Base-by-base conservation (phyloP, 768 basidiomycete genomes). In the Tephrocybe rancida region DNA sequence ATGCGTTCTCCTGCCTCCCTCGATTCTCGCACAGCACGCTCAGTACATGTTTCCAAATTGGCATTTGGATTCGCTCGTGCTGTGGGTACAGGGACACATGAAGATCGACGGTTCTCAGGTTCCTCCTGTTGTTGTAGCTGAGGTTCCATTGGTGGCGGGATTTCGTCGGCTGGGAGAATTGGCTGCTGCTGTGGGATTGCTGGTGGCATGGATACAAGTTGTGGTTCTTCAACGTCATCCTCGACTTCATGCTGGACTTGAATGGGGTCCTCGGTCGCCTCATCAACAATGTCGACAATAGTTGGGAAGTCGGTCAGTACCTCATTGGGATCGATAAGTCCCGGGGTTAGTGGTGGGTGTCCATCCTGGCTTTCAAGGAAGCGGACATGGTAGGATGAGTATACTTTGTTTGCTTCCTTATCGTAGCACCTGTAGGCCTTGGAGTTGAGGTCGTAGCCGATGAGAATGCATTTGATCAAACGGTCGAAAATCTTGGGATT, bases 381-480 rank as follows among this genome's bases (percentile, higher is more conserved):
- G 8, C 44, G 19, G n/a, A 68, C 62, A 43, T 69, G 61, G 45
- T 59, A 67, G 0, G 64, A 63, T 4, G 50, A 56, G 37, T 66
- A 46, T 16, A 67, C 44, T 1, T 53, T 58, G 9, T 48, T 29
- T 0, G 62, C 51, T 10, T 29, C 19, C 2, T 55, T 50, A 37
- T 75, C 52, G 27, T 70, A 71, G 55, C 69, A 67, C 10, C 60
- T 47, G 48, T 69, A 77, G 2, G 65, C 69, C 48, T 74, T 74
- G 2, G 70, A n/a, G n/a, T n/a, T n/a, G n/a, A n/a, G n/a, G n/a
- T n/a, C n/a, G n/a, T n/a, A n/a, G n/a, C n/a, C n/a, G 63, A 77
- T 64, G 37, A 75, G 72, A 1, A 69, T 51, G 50, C 73, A 76
- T 59, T 73, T 68, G 25, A 64, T 30, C 1, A 61, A 62, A 1